These are phyloP conservation scores for Dendrobium huoshanense DNA, from an alignment of 106 monocot species.

Conservation along the genomic window DNA sequence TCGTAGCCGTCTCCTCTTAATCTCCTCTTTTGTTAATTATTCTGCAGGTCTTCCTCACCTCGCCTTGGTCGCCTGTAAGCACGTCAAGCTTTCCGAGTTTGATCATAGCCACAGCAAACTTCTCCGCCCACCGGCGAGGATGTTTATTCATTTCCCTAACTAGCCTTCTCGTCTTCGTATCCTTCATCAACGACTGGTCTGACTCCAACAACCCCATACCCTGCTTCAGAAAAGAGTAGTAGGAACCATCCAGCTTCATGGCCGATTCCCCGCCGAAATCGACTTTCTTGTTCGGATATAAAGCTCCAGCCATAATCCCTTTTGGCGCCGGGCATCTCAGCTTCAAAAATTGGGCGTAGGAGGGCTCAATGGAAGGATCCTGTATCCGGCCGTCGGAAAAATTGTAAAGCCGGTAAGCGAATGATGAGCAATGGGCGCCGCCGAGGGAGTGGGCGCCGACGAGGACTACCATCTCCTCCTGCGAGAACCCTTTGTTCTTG, in stretches of 20 bases:
- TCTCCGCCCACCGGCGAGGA: slow-evolving; percentile 5
- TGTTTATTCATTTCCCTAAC: slow-evolving; percentile 5
- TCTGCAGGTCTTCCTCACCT: slow-evolving; percentile 37
- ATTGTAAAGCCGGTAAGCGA: slow-evolving; percentile 27
- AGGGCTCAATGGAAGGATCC: slow-evolving; percentile 12
- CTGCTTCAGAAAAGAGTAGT: slow-evolving; percentile 25
- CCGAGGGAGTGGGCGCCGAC: slow-evolving; percentile 54
- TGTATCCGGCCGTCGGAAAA: neutral
- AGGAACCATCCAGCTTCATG: slow-evolving; percentile 16
- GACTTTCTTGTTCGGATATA: neutral
- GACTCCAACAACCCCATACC: slow-evolving; percentile 27
- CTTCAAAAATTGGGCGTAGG: slow-evolving; percentile 13
- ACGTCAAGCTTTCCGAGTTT: slow-evolving; percentile 32
- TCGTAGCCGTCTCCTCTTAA: neutral
- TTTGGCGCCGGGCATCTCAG: slow-evolving; percentile 6
- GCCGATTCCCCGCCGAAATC: neutral
- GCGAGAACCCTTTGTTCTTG: slow-evolving; percentile 22
- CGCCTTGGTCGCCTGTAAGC: slow-evolving; percentile 20
- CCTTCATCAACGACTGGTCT: slow-evolving; percentile 26
- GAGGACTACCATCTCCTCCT: slow-evolving; percentile 36
- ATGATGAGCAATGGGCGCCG: slow-evolving; percentile 32
- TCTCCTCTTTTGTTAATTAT: neutral
- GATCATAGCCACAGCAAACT: slow-evolving; percentile 33
- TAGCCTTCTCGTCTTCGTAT: slow-evolving; percentile 8
- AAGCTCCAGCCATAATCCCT: neutral